Evolutionary conservation across 2,329 filamentous ascomycete species (phyloP).

Genomic region (Cordyceps farinosa): DNA sequence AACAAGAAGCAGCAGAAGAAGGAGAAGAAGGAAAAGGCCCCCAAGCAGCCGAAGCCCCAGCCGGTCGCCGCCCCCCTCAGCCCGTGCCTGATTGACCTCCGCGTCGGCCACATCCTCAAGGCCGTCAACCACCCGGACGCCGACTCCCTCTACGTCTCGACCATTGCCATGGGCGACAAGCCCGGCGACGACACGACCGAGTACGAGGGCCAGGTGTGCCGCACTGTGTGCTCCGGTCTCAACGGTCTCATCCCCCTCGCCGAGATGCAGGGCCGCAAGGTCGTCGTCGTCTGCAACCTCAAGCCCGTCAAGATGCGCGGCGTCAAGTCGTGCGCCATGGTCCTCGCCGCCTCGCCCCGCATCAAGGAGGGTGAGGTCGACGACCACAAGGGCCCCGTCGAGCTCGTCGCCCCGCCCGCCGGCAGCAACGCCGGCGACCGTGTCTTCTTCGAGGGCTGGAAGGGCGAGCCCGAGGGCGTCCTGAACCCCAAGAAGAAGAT

Average conservation of each 20-base stretch:
- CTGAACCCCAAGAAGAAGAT: constrained; percentile 99
- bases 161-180: constrained; percentile 88
- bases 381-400: constrained; percentile 84
- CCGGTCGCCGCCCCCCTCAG: constrained; percentile 72
- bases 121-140: constrained; percentile 94
- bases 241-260: constrained; percentile 89
- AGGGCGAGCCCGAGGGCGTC: constrained; percentile 86
- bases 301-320: constrained; percentile 99
- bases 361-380: constrained; percentile 77
- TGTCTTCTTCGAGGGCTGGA: constrained; percentile 91
- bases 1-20: constrained; percentile 69
- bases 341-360: constrained; percentile 86
- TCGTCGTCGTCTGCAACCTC: constrained; percentile 93
- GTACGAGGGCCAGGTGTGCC: constrained; percentile 85
- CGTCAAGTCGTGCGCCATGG: constrained; percentile 76
- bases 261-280: constrained; percentile 95
- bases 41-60: constrained; percentile 67
- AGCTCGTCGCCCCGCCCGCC: constrained; percentile 81
- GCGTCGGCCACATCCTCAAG: constrained; percentile 96
- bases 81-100: constrained; percentile 85
- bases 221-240: constrained; percentile 94
- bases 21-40: constrained; percentile 86
- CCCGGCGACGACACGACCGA: constrained; percentile 86
- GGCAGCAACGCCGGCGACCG: constrained; percentile 78
- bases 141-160: constrained; percentile 92